Conservation (phyloP, 176 grass and related monocot species). For the Echinochloa phyllopogon region DNA sequence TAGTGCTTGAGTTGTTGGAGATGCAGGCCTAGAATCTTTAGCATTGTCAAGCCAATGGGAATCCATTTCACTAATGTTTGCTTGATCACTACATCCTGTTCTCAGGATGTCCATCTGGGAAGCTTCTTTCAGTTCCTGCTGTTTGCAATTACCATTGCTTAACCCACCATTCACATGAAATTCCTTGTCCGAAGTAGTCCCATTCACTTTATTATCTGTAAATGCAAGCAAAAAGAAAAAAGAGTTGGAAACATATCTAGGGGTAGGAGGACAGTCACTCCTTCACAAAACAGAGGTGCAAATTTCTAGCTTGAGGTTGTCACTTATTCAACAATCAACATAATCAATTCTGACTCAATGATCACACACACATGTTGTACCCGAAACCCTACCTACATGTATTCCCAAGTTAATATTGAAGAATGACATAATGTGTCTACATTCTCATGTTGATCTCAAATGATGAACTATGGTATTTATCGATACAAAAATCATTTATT, state of each 20-base stretch:
- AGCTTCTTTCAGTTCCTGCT: constrained; percentile 39
- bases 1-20: constrained; percentile 68
- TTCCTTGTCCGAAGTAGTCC: constrained; percentile 38
- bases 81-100: constrained; percentile 24
- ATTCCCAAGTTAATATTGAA: neutral
- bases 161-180: constrained; percentile 33
- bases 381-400: neutral
- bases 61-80: constrained; percentile 38
- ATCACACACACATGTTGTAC: neutral
- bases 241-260: neutral
- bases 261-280: neutral
- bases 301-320: constrained; percentile 1
- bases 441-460: constrained; percentile 20
- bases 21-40: constrained; percentile 54
- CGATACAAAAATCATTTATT: neutral
- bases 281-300: neutral
- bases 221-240: constrained; percentile 17
- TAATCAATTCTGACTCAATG: neutral
- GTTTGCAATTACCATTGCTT: constrained; percentile 34
- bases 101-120: constrained; percentile 25
- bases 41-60: constrained; percentile 37
- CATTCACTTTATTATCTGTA: constrained; percentile 50
- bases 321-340: constrained; percentile 11
- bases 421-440: neutral
- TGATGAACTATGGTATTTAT: constrained; percentile 9